Evolutionary conservation across 345 rosid genomes (phyloP), one percentile per base, ranked within the genome.

Genomic region (Fremontodendron californicum): DNA sequence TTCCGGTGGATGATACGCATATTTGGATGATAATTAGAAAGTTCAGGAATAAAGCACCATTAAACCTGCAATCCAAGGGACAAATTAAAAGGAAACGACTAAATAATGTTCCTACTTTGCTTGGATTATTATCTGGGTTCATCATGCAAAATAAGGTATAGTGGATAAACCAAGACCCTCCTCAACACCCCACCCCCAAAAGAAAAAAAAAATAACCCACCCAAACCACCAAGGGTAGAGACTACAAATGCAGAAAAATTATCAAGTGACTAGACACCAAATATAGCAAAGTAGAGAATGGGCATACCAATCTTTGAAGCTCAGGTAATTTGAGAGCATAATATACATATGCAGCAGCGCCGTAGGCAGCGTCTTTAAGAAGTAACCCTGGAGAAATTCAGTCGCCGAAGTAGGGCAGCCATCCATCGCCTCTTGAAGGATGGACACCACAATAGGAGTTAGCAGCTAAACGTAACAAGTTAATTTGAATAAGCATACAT

Each of bases 321-420:
- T 92, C 68, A 96, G 84, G 83, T 91, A 96, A 82, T 92, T 96
- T 33, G 99, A 96, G 78, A 96, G 94, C 89, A 87, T 96, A 96
- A 81, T 96, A 96, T 77, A 96, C 94, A 83, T 92, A 96, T 75
- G 99, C 98, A 78, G 98, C 93, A 77, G 98, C 99, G 81, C 93
- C 98, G 83, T 92, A 95, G 49, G 96, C 98, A 68, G 98, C 99
- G 81, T 95, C 98, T 84, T 95, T 95, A 33, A 92, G 98, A 82
- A 93, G 96, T 84, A 95, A 84, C 51, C 90, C 93, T 5, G 96
- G 87, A 83, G 94, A 90, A 73, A 93, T 87, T 95, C 99, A 62
- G 93, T 85, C 67, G 84, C 91, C 12, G 93, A 88, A 81, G 93
- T 81, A 71, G 97, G 93, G 81, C 99, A 93, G 80, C 86, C 87